Evolutionary conservation across 2,329 filamentous ascomycete genomes (phyloP).

Genomic region (Fusarium circinatum): DNA sequence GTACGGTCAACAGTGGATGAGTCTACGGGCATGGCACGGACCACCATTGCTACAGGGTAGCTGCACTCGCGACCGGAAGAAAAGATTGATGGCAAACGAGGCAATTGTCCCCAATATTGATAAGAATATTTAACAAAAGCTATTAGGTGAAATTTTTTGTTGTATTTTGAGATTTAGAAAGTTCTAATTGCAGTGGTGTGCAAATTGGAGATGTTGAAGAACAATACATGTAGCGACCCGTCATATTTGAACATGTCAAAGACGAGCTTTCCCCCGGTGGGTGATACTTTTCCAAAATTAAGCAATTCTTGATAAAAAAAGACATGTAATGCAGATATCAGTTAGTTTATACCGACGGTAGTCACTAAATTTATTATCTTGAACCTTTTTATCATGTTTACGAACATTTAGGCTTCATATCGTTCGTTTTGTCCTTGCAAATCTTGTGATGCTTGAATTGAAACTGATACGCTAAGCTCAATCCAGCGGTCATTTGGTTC

Average conservation of each 20-base stretch:
- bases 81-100: fast-evolving
- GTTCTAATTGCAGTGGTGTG: fast-evolving
- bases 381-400: background rate
- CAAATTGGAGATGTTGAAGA: fast-evolving
- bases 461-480: no score
- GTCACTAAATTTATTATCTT: fast-evolving
- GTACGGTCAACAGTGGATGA: background rate
- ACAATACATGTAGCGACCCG: no score
- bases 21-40: background rate
- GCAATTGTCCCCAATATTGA: no score
- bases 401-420: fast-evolving
- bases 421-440: background rate
- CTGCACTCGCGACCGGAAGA: fast-evolving
- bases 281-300: no score
- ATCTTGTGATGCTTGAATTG: no score
- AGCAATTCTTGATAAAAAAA: no score
- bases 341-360: no score
- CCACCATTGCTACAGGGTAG: background rate
- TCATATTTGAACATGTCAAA: no score
- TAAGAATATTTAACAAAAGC: background rate
- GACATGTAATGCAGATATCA: no score
- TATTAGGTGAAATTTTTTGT: fast-evolving
- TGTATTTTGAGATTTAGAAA: fast-evolving
- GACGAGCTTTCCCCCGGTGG: no score
- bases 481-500: background rate